These are phyloP conservation scores for Chenopodium formosanum DNA, from an alignment of 148 eudicot genomes.

Conservation along the genomic window DNA sequence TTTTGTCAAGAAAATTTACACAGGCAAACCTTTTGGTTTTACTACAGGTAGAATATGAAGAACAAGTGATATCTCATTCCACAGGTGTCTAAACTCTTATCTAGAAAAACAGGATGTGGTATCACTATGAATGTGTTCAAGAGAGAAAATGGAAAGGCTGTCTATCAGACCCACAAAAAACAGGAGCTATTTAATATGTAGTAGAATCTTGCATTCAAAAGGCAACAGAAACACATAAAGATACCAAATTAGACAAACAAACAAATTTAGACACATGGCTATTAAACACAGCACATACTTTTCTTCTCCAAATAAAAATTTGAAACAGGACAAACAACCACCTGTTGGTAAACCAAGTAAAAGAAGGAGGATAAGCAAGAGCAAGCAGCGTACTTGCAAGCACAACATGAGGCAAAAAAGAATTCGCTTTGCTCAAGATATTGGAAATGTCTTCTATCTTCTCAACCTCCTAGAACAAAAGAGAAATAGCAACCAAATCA, in stretches of 20 bases:
- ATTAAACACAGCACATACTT: slow-evolving; percentile 1
- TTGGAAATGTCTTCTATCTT: slow-evolving; percentile 39
- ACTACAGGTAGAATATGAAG: not conserved
- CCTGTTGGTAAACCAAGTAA: slow-evolving; percentile 99
- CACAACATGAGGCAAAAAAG: slow-evolving; percentile 80
- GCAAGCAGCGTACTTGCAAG: slow-evolving; percentile 86
- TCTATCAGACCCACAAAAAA: not conserved
- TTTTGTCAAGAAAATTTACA: not conserved
- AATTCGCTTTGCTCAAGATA: slow-evolving; percentile 73
- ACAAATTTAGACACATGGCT: not conserved
- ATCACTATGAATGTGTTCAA: not conserved
- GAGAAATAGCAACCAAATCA: slow-evolving; percentile 12
- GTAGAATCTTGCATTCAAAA: not conserved
- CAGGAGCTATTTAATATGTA: not conserved
- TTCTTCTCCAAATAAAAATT: not conserved
- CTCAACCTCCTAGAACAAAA: slow-evolving; percentile 41
- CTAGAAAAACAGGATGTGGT: not conserved
- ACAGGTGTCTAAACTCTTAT: slow-evolving; percentile 1
- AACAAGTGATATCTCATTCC: not conserved
- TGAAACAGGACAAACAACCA: slow-evolving; percentile 20
- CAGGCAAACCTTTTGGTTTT: not conserved
- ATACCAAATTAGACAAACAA: not conserved
- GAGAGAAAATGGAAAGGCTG: not conserved
- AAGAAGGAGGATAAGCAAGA: slow-evolving; percentile 89
- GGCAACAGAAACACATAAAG: not conserved